Evolutionary conservation across 257 asterid species (phyloP), one percentile per base, ranked within the genome.

Genomic region (Nicotiana paniculata): DNA sequence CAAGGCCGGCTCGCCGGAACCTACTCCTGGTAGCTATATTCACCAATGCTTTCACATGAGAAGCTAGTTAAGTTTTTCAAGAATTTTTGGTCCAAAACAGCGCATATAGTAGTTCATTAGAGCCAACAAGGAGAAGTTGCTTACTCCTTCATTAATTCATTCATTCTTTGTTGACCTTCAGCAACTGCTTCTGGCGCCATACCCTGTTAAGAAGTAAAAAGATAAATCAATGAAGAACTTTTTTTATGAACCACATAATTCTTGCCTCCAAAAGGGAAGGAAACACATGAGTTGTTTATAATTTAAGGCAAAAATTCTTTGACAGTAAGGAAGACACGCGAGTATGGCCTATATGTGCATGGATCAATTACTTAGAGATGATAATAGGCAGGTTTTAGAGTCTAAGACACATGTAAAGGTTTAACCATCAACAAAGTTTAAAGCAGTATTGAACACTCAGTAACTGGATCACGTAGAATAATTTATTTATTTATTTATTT

Each of bases 81-180:
- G 33, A 46, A 24, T 12, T 24, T 64, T 43, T 24, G 9, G 21
- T 46, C 24, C 59, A 72, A 51, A 77, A 72, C 79, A 46, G 39
- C 39, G 24, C 24, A 46, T 46, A 46, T 15, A 48, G 63, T 64
- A 79, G 43, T 74, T 66, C 55, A 46, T 77, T 81, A 62, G 33
- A 54, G 51, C n/a, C 61, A 81, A 83, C 81, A 83, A 76, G 81
- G 64, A 82, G 83, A 86, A 59, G 86, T 63, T 24, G 82, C 97
- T 81, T 93, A 96, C 99, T 94, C 93, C 5, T 74, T 91, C 86
- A 93, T 91, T 81, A 96, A 77, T 67, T 79, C 81, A 80, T 91
- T 76, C 97, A 92, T 91, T 86, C 82, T 76, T 35, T 86, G 82
- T 90, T 89, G 99, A 81, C 98, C 98, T 72, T 96, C 97, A 85